Percentiles rank a stretch among this genome's conserved stretches.
phyloP scores from a whole-genome alignment of 2,329 filamentous ascomycete species.

The Fusarium paranaense region DNA sequence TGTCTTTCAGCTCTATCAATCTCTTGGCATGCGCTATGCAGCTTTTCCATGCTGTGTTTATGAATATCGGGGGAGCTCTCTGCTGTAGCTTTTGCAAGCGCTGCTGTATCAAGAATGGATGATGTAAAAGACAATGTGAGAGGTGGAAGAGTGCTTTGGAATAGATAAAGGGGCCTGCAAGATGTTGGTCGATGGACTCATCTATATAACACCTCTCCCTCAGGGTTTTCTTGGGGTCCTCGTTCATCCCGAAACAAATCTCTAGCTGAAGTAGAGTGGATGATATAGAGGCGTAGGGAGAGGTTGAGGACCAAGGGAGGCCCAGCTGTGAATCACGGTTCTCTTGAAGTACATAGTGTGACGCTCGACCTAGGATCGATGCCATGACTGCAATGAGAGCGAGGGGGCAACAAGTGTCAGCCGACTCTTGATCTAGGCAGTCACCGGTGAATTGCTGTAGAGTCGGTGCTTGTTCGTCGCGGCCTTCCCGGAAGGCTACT shows the following conservation, averaged over 20 bases:
- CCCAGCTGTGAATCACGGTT: not conserved
- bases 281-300: not conserved
- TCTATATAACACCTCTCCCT: not conserved
- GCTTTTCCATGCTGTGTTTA: not conserved
- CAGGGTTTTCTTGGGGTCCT: not conserved
- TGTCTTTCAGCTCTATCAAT: not conserved
- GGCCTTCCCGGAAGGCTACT: not conserved
- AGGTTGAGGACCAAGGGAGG: not conserved
- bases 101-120: not conserved
- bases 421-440: not conserved
- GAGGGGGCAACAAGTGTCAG: not conserved
- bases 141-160: not conserved
- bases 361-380: not conserved
- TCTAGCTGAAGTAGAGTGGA: not conserved
- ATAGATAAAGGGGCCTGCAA: not conserved
- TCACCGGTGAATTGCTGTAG: not conserved
- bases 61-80: not conserved
- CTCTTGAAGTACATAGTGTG: not conserved
- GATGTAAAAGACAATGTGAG: not conserved
- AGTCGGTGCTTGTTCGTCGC: not conserved
- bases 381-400: not conserved
- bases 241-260: not conserved
- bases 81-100: not conserved
- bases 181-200: not conserved
- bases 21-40: not conserved